A percentile compares a stretch with the other conserved stretches of the same genome.
Evolutionary conservation across 257 asterid species (phyloP).

Genomic region (Solanum paucissectum): DNA sequence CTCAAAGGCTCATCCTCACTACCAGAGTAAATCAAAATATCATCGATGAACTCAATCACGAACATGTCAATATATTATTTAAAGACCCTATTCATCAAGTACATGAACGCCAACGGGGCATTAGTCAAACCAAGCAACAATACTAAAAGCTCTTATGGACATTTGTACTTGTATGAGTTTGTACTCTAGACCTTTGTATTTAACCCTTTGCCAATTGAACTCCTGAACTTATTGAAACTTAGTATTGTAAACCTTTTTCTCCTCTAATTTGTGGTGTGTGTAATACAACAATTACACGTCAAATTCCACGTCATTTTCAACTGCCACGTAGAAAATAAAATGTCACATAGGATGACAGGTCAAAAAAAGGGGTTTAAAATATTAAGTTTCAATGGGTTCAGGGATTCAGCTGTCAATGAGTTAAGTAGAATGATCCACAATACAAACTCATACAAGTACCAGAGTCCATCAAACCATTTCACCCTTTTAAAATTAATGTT

Average conservation of each 20-base stretch:
- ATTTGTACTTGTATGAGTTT: background rate
- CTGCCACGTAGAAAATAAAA: background rate
- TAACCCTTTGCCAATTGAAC: background rate
- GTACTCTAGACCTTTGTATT: background rate
- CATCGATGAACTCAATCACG: background rate
- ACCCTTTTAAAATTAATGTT: no score
- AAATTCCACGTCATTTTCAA: no score
- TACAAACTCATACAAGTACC: no score
- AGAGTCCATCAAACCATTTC: background rate
- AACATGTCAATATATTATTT: no score
- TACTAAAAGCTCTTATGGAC: no score
- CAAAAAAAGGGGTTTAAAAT: background rate
- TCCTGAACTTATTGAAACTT: background rate
- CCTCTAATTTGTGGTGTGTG: background rate
- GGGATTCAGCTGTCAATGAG: accelerated
- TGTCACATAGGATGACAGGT: background rate
- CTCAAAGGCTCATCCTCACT: background rate
- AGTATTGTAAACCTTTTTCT: background rate
- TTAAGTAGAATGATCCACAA: background rate
- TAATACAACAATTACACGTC: background rate
- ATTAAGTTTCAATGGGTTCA: background rate
- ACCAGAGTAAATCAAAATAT: background rate
- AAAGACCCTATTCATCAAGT: no score
- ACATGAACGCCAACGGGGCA: background rate
- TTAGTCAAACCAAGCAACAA: background rate